Evolutionary conservation across 1,139 yeast species (phyloP).

Genomic region (Fermentozyma sake): DNA sequence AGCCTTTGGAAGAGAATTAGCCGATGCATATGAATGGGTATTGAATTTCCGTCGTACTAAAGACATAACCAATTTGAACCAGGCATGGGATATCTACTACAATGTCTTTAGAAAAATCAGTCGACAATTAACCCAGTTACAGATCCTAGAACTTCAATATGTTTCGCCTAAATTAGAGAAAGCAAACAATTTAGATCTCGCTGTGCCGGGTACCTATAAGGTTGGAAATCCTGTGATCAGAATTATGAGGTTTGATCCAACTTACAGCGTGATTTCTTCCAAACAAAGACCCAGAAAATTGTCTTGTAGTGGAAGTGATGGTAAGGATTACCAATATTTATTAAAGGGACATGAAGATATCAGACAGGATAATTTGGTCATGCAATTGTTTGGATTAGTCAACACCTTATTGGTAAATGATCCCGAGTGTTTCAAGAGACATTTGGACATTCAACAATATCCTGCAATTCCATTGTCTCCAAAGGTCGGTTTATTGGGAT

Average conservation of each 20-base stretch:
- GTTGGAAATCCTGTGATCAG: constrained; percentile 79
- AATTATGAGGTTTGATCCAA: constrained; percentile 75
- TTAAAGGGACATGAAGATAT: constrained; percentile 98
- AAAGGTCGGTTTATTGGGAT: constrained; percentile 91
- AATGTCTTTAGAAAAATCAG: constrained; percentile 89
- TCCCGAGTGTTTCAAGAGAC: constrained; percentile 94
- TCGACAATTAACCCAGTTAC: constrained; percentile 83
- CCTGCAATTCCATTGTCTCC: constrained; percentile 96
- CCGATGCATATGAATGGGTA: constrained; percentile 94
- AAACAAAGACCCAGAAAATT: constrained; percentile 93
- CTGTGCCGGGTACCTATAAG: constrained; percentile 89
- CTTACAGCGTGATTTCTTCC: constrained; percentile 84
- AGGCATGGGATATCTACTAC: constrained; percentile 97
- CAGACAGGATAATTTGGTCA: constrained; percentile 93
- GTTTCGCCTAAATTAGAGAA: constrained; percentile 87
- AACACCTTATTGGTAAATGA: constrained; percentile 86
- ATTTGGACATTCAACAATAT: constrained; percentile 84
- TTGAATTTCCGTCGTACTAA: constrained; percentile 77
- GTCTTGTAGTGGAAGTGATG: constrained; percentile 81
- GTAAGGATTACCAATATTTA: constrained; percentile 75
- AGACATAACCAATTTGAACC: constrained; percentile 85
- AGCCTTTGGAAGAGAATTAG: constrained; percentile 88
- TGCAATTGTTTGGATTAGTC: constrained; percentile 95
- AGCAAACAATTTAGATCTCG: constrained; percentile 77
- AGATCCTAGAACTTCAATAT: constrained; percentile 82